Evolutionary conservation across 192 early-diverging fungal species (phyloP).

Genomic region (Chytriomyces confervae): DNA sequence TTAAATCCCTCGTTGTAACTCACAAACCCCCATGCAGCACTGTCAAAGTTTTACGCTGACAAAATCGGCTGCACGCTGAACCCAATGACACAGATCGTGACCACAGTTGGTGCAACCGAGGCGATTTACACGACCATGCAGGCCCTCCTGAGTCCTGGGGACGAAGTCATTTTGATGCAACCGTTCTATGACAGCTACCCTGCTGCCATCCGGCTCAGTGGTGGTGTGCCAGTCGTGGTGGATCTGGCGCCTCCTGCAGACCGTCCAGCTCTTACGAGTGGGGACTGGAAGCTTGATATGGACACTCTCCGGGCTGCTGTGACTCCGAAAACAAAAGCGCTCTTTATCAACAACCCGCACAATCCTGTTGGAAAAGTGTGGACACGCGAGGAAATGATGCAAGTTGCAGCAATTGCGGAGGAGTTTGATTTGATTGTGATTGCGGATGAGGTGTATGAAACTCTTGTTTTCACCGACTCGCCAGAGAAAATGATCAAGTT

Average conservation of each 20-base stretch:
- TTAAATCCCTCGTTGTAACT: background rate
- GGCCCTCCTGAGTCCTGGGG: slow-evolving; percentile 73
- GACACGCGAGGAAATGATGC: slow-evolving; percentile 55
- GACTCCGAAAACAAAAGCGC: slow-evolving; percentile 78
- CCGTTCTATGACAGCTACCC: slow-evolving; percentile 95
- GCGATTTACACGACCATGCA: slow-evolving; percentile 79
- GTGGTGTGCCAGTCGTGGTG: slow-evolving; percentile 85
- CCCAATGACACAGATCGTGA: slow-evolving; percentile 80
- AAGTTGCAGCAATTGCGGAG: slow-evolving; percentile 77
- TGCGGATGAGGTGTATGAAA: slow-evolving; percentile 93
- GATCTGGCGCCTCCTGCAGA: slow-evolving; percentile 70
- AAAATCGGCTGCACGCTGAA: slow-evolving; percentile 73
- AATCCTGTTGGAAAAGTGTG: slow-evolving; percentile 71
- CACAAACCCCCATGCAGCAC: slow-evolving; percentile 44
- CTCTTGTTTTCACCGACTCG: slow-evolving; percentile 78
- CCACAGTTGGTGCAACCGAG: slow-evolving; percentile 91
- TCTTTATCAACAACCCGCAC: slow-evolving; percentile 95
- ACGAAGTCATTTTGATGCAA: slow-evolving; percentile 93
- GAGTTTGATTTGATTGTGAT: slow-evolving; percentile 87
- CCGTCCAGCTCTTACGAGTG: slow-evolving; percentile 54
- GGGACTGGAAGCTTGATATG: slow-evolving; percentile 89
- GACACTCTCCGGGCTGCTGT: slow-evolving; percentile 77
- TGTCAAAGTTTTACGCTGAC: slow-evolving; percentile 78
- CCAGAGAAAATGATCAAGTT: slow-evolving; percentile 57
- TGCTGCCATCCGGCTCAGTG: slow-evolving; percentile 76